A percentile compares a stretch with the other conserved stretches of the same genome.
These are phyloP conservation scores for Thielaviopsis ethacetica DNA, from an alignment of 2,329 filamentous ascomycete species.

Conservation along the genomic window DNA sequence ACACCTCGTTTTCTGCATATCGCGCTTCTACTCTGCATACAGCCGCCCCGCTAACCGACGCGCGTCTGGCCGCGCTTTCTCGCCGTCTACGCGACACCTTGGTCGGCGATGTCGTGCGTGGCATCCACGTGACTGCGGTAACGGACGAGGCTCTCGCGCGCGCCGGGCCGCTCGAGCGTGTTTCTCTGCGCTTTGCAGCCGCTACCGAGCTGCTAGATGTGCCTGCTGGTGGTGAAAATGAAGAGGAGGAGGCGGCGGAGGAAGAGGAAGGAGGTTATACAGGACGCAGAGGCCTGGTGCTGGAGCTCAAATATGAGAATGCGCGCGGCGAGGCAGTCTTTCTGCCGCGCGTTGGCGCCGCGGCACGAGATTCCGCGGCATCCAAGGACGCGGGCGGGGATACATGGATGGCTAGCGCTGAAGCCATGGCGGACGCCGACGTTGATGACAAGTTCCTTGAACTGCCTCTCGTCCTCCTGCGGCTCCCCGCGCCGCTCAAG, in stretches of 20 bases:
- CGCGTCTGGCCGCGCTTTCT: conserved; percentile 27
- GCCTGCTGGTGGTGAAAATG: background rate
- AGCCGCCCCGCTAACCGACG: conserved; percentile 18
- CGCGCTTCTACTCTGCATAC: conserved; percentile 35
- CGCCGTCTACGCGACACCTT: conserved; percentile 35
- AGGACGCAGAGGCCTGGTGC: conserved; percentile 21
- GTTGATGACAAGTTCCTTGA: conserved; percentile 23
- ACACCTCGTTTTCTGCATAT: conserved; percentile 41
- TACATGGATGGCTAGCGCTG: background rate
- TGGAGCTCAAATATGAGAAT: conserved; percentile 37
- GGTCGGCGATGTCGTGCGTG: conserved; percentile 43
- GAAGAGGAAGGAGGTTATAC: background rate
- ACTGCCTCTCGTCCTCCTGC: conserved; percentile 35
- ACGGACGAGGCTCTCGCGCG: conserved; percentile 24
- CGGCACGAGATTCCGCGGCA: background rate
- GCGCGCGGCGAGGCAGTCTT: conserved; percentile 34
- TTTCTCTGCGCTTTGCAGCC: conserved; percentile 29
- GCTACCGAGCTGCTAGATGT: conserved; percentile 15
- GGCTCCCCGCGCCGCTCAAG: conserved; percentile 39
- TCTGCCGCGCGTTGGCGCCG: conserved; percentile 21
- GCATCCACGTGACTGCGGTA: conserved; percentile 33
- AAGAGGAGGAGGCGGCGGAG: conserved; percentile 4
- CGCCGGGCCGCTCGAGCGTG: conserved; percentile 28
- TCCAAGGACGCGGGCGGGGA: background rate
- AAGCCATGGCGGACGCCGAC: conserved; percentile 9